These are phyloP conservation scores for Camellia sinensis DNA, from an alignment of 148 eudicot species.

Conservation along the genomic window DNA sequence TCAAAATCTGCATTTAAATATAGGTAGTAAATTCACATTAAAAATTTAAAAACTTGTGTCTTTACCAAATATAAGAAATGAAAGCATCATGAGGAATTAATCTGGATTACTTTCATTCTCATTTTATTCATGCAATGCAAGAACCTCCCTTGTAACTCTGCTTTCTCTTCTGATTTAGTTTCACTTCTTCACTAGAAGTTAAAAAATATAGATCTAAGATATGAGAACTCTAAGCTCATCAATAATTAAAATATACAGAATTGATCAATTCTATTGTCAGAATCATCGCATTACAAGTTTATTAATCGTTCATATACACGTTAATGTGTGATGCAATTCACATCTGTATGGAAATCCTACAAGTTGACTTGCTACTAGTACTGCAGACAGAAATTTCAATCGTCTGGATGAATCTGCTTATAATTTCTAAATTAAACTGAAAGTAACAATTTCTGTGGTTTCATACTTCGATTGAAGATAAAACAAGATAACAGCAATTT, in stretches of 20 bases:
- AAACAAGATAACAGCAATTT: too few species aligned
- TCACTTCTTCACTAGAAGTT: not conserved
- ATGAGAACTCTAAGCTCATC: not conserved
- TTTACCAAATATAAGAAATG: not conserved
- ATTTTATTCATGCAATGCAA: constrained; percentile 3
- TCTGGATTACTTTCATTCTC: not conserved
- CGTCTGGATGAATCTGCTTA: too few species aligned
- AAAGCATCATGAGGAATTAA: not conserved
- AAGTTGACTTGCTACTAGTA: not conserved
- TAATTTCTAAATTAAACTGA: too few species aligned
- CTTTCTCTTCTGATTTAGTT: not conserved
- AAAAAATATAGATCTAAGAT: not conserved
- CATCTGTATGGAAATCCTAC: not conserved
- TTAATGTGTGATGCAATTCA: not conserved
- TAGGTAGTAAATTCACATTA: not conserved
- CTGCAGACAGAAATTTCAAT: not conserved
- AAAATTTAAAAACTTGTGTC: not conserved
- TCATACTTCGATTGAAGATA: too few species aligned
- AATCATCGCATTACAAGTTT: not conserved
- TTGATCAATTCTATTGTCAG: not conserved
- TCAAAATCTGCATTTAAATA: not conserved
- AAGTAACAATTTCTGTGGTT: too few species aligned
- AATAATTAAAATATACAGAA: not conserved
- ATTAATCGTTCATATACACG: too few species aligned
- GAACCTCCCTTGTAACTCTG: not conserved